These are phyloP conservation scores for Hygrocybe coccinea DNA, from an alignment of 768 basidiomycete genomes.

Conservation along the genomic window DNA sequence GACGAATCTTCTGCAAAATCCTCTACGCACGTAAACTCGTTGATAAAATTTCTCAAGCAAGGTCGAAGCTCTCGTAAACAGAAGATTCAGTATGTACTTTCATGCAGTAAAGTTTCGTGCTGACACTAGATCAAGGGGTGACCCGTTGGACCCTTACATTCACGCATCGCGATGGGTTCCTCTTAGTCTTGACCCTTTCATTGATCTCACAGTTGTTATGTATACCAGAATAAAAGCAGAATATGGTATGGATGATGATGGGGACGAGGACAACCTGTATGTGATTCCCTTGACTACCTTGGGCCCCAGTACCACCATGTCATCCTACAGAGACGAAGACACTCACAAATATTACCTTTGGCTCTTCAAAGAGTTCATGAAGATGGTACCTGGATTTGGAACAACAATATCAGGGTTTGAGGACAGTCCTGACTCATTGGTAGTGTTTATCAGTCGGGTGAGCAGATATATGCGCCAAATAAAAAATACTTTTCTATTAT, in stretches of 20 bases:
- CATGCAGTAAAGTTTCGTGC: too few species aligned
- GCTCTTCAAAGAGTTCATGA: background rate
- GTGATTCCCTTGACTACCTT: background rate
- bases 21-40: background rate
- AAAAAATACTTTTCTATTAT: background rate
- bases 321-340: background rate
- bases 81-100: background rate
- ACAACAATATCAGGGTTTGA: background rate
- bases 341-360: background rate
- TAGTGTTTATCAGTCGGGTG: background rate
- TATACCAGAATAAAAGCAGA: background rate
- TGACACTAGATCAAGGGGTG: too few species aligned
- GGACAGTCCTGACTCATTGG: background rate
- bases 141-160: background rate
- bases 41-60: background rate
- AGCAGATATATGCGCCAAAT: background rate
- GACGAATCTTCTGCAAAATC: background rate
- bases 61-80: background rate
- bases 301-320: too few species aligned
- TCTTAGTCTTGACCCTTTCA: conserved; percentile 1
- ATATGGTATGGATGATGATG: background rate
- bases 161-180: background rate
- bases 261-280: background rate
- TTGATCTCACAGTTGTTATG: background rate
- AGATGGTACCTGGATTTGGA: background rate